Evolutionary conservation across 1,284 basidiomycete species (phyloP), one percentile per base, ranked within the genome.

Genomic region (Cerioporus squamosus): DNA sequence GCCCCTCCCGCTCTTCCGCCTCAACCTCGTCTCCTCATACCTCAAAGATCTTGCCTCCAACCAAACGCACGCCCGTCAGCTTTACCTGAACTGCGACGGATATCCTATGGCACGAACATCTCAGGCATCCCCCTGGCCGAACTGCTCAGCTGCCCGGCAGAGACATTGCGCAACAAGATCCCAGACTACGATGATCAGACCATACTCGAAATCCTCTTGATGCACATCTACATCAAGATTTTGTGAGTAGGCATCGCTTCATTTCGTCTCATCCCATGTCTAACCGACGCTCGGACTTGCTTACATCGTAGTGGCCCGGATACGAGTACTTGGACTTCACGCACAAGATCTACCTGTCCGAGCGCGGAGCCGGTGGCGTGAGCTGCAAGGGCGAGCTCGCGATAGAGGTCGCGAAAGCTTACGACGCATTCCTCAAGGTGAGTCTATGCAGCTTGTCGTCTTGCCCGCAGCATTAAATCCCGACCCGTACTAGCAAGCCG

Each of bases 311-410:
- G 48, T 50, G 48, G 48, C 15, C 38, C n/a, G 48, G 48, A 24
- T 50, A 50, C 22, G 18, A 36, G 29, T 12, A 40, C 14, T 4
- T 24, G 38, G 20, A 50, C 29, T 50, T 50, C 20, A 40, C 48
- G 7, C 4, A 23, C 12, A 8, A 22, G 15, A 26, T 50, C 4
- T 40, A 40, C 38, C 22, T 50, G 38, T 40, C 48, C 5, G 48
- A 50, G 22, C 6, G 39, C n/a, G 48, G 48, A 7, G 48, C 20
- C 8, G 48, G 48, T 15, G 48, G 48, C 22, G 48, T 50, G 23
- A 50, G 48, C 48, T 50, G 48, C 23, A 18, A 50, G 15, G 48
- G 48, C 17, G 48, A 50, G 38, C 36, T 50, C 12, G 48, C 48
- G 22, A 26, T 39, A 5, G 48, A 50, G 38, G 22, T 50, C 48